Evolutionary conservation across 2,329 filamentous ascomycete genomes (phyloP).

Genomic region (Balansia obtecta): DNA sequence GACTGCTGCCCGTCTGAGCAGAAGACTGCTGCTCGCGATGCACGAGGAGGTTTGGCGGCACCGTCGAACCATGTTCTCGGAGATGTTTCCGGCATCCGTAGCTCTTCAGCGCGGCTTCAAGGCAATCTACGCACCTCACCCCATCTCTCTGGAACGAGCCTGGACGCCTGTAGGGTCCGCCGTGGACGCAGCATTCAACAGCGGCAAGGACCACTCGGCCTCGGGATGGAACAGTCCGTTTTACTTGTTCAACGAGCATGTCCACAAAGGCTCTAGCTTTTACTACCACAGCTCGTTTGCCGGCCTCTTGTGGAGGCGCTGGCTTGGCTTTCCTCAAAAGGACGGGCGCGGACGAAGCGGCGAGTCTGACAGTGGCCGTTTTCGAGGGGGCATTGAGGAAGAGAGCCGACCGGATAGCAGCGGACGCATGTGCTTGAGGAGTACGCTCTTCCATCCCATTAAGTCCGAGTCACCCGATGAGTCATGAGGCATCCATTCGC

Average conservation of each 20-base stretch:
- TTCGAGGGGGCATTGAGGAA: constrained; percentile 39
- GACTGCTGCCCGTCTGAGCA: constrained; percentile 55
- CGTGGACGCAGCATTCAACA: constrained; percentile 69
- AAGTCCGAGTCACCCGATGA: constrained; percentile 46
- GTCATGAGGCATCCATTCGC: constrained; percentile 2
- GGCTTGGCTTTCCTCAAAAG: constrained; percentile 51
- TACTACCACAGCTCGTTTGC: constrained; percentile 75
- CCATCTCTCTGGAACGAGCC: constrained; percentile 63
- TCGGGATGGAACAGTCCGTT: constrained; percentile 56
- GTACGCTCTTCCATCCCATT: constrained; percentile 71
- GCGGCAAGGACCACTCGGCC: constrained; percentile 52
- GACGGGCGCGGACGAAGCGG: constrained; percentile 40
- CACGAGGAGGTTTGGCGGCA: constrained; percentile 58
- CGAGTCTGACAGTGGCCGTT: constrained; percentile 30
- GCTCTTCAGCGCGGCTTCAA: constrained; percentile 68
- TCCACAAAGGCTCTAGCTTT: constrained; percentile 72
- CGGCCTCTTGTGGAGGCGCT: constrained; percentile 64
- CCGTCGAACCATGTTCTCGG: constrained; percentile 62
- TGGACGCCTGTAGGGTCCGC: constrained; percentile 54
- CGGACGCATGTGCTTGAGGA: constrained; percentile 66
- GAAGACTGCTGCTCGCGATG: constrained; percentile 56
- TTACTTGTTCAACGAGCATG: constrained; percentile 60
- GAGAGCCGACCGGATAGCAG: constrained; percentile 31
- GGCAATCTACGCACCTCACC: constrained; percentile 69
- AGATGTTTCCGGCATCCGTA: constrained; percentile 64